Evolutionary conservation across 768 basidiomycete genomes (phyloP), one percentile per base, ranked within the genome.

Genomic region (Hemileccinum rubropunctum): DNA sequence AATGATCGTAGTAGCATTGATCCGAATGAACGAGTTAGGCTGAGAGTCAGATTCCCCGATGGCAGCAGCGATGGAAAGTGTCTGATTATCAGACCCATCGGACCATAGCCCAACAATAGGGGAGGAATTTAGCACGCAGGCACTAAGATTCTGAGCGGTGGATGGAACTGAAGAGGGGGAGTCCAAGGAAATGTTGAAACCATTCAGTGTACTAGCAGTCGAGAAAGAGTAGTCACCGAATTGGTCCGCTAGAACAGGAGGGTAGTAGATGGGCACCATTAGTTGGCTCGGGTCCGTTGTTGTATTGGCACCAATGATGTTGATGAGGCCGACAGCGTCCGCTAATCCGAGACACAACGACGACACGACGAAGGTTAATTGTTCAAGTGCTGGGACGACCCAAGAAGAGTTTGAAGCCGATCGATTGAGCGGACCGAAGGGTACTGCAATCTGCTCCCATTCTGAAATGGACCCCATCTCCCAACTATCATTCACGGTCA

Each of bases 141-240:
- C 27, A 37, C 36, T 21, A 3, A 61, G 47, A 18, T 42, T 51
- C 18, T 34, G 49, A 13, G 52, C 58, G 21, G 51, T 35, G 18
- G 46, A 49, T 18, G 53, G 58, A 15, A 60, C 3, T 0, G 58
- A 50, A 9, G 54, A 44, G 13, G 57, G 46, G 1, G 18, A 11
- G 38, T 62, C 57, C 37, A 41, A 27, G 17, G 58, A 52, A 4
- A 62, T 34, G 10, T 57, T 49, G 42, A 60, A 53, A 26, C 54
- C 50, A 23, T 60, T 57, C 11, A 63, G 7, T 27, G 32, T n/a
- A 6, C 32, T 39, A 15, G 47, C 45, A 18, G 28, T 11, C 6
- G 47, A 21, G 35, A 40, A 28, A 12, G 42, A 49, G 26, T 41
- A 42, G 1, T 37, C 36, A 20, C 2, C n/a, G 17, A 3, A 9